Evolutionary conservation across 2,329 filamentous ascomycete species (phyloP).

Genomic region (Colletotrichum viniferum): DNA sequence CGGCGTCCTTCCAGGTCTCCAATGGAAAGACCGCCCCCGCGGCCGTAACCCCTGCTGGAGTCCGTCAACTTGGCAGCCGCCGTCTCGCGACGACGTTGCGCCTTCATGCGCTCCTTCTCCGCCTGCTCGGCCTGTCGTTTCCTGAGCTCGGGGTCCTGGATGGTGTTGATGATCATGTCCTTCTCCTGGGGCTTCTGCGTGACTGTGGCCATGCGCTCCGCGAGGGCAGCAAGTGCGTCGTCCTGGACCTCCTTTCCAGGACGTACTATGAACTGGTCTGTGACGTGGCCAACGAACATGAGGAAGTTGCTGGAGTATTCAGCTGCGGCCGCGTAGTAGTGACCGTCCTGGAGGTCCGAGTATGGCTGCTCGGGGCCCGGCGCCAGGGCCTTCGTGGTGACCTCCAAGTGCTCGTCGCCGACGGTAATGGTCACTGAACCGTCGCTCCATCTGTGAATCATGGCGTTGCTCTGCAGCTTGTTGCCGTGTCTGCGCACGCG

Average conservation of each 20-base stretch:
- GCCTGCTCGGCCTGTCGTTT: conserved; percentile 75
- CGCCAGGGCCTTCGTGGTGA: conserved; percentile 72
- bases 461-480: conserved; percentile 76
- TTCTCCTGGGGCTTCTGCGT: conserved; percentile 60
- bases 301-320: conserved; percentile 71
- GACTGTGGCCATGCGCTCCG: conserved; percentile 69
- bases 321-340: conserved; percentile 77
- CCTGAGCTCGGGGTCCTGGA: conserved; percentile 76
- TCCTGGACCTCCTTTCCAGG: conserved; percentile 73
- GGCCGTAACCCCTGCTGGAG: conserved; percentile 54
- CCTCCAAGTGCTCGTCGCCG: conserved; percentile 76
- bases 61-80: conserved; percentile 65
- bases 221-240: conserved; percentile 71
- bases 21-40: conserved; percentile 65
- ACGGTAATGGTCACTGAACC: conserved; percentile 78
- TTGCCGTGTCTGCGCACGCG: conserved; percentile 72
- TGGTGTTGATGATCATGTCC: conserved; percentile 72
- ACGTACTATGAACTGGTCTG: conserved; percentile 71
- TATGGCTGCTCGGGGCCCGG: conserved; percentile 65
- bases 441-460: conserved; percentile 79
- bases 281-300: conserved; percentile 76
- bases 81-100: conserved; percentile 69
- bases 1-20: conserved; percentile 71
- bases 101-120: conserved; percentile 74
- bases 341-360: conserved; percentile 71